Evolutionary conservation across 2,329 filamentous ascomycete species (phyloP).

Genomic region (Orbilia quercus): DNA sequence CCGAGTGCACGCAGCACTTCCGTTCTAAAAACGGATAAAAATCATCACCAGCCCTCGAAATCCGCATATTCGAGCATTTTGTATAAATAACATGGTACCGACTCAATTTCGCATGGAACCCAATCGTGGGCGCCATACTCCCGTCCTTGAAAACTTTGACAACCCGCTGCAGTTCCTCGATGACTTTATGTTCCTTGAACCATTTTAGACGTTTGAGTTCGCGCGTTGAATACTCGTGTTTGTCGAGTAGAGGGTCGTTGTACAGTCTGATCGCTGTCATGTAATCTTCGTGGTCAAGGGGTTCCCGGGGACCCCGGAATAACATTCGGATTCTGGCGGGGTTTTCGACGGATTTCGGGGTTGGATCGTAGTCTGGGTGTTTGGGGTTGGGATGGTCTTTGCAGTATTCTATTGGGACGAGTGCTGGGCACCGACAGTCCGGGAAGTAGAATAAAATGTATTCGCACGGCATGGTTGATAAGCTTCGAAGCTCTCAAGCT

Average conservation of each 20-base stretch:
- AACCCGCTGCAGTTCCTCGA: conserved; percentile 8
- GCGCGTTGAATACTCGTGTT: background rate
- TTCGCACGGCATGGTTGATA: conserved; percentile 42
- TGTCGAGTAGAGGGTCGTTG: conserved; percentile 24
- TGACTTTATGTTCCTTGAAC: conserved; percentile 1
- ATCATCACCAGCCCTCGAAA: background rate
- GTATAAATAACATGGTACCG: conserved; percentile 50
- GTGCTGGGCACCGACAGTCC: conserved; percentile 34
- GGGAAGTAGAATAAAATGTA: conserved; percentile 41
- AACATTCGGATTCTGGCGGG: conserved; percentile 42
- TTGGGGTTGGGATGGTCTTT: conserved; percentile 34
- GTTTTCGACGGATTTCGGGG: conserved; percentile 9
- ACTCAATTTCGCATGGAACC: conserved; percentile 51
- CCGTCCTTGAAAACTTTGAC: conserved; percentile 12
- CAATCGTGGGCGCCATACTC: conserved; percentile 3
- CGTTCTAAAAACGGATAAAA: conserved; percentile 43
- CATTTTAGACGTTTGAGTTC: background rate
- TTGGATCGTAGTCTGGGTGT: conserved; percentile 9
- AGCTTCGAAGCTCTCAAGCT: too few relatives aligned
- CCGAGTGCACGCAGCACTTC: conserved; percentile 17
- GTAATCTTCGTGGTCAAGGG: conserved; percentile 17
- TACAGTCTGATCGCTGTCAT: conserved; percentile 12
- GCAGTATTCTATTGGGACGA: conserved; percentile 45
- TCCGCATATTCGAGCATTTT: conserved; percentile 21
- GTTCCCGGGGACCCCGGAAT: conserved; percentile 3